A percentile compares a stretch with the other conserved stretches of the same genome.
phyloP scores from a whole-genome alignment of 2,329 filamentous ascomycete species.

The Colletotrichum orchidophilum region DNA sequence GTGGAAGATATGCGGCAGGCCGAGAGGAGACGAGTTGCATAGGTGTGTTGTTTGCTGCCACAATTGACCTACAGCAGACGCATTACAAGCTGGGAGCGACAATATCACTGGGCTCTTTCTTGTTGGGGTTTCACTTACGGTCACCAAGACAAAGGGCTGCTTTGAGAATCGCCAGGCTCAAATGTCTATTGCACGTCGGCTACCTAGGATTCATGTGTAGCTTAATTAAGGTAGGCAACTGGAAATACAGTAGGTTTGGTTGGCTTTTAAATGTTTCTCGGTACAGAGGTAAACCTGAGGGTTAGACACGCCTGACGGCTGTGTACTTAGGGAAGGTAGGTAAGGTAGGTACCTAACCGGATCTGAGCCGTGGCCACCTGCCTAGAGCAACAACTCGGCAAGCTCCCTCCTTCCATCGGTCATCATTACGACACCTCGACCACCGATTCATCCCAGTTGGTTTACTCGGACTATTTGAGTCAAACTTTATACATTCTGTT shows the following conservation, averaged over 20 bases:
- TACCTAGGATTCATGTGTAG: too few relatives aligned
- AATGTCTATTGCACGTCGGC: too few relatives aligned
- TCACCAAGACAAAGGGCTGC: neutral
- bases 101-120: neutral
- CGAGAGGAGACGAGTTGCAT: too few relatives aligned
- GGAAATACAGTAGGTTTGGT: neutral
- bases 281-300: neutral
- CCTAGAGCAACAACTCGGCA: neutral
- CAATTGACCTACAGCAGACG: too few relatives aligned
- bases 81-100: neutral
- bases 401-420: neutral
- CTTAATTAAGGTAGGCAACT: too few relatives aligned
- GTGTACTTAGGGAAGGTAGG: too few relatives aligned
- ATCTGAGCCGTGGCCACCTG: neutral
- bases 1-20: too few relatives aligned
- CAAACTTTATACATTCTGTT: too few relatives aligned
- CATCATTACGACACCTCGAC: neutral
- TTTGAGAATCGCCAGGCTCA: neutral
- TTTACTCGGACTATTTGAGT: too few relatives aligned
- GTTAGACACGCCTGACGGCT: neutral
- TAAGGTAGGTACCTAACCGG: neutral
- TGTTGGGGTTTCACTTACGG: neutral
- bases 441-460: neutral
- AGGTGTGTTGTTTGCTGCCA: too few relatives aligned
- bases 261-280: neutral